Conservation (phyloP, 2,329 filamentous ascomycete species). For the Huntiella abstrusa region DNA sequence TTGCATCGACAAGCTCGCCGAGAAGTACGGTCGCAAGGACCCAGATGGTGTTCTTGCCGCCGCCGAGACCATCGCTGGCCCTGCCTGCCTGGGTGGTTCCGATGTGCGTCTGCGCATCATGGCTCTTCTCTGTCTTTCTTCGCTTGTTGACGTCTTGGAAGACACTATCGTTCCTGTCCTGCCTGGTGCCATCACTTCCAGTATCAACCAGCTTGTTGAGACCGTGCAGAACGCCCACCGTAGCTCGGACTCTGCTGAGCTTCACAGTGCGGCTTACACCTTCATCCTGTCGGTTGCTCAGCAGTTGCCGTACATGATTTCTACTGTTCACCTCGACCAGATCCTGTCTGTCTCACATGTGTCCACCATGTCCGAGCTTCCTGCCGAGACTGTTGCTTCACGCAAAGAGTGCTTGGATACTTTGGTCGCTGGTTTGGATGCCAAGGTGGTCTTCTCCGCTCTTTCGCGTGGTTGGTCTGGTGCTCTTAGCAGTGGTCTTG, state of each 20-base stretch:
- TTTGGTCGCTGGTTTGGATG: slow-evolving; percentile 57
- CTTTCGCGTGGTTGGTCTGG: slow-evolving; percentile 53
- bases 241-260: slow-evolving; percentile 31
- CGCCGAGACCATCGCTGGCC: slow-evolving; percentile 57
- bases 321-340: slow-evolving; percentile 51
- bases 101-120: slow-evolving; percentile 60
- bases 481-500: slow-evolving; percentile 42
- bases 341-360: slow-evolving; percentile 54
- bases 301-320: slow-evolving; percentile 78
- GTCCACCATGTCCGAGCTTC: slow-evolving; percentile 41
- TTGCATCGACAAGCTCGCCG: slow-evolving; percentile 81
- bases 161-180: slow-evolving; percentile 73
- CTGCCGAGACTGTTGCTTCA: slow-evolving; percentile 42
- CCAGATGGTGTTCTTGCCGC: slow-evolving; percentile 55
- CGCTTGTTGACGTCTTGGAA: slow-evolving; percentile 70
- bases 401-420: slow-evolving; percentile 53
- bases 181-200: slow-evolving; percentile 53
- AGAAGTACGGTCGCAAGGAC: slow-evolving; percentile 91
- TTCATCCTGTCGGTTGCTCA: slow-evolving; percentile 65
- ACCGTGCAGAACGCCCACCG: slow-evolving; percentile 33
- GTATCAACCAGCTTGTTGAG: slow-evolving; percentile 49
- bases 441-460: slow-evolving; percentile 56
- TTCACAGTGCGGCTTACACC: slow-evolving; percentile 69
- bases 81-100: slow-evolving; percentile 54
- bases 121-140: slow-evolving; percentile 76